Evolutionary conservation across 148 eudicot genomes (phyloP), one percentile per base, ranked within the genome.

Genomic region (Camellia sinensis): DNA sequence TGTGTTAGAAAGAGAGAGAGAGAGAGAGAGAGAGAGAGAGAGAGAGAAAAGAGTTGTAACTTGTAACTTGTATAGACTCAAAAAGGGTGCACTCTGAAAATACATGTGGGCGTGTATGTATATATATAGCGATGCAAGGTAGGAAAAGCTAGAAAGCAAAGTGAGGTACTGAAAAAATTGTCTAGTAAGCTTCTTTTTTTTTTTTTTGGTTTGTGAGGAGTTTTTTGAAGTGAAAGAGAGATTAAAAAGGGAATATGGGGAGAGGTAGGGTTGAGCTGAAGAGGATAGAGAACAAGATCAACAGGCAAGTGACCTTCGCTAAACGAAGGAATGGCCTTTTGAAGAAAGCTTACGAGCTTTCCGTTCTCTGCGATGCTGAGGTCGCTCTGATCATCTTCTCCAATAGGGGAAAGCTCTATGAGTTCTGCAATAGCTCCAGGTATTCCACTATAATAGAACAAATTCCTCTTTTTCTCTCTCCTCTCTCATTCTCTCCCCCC

Each of bases 201-300:
- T 29, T 29, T 1, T 29, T 29, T 45, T 64, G 9, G 56, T 19
- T 69, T 18, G 14, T 44, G 29, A 41, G 69, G 69, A 66, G 52
- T 21, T 43, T 44, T 45, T 56, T 59, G 41, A 75, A 62, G 68
- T 40, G 45, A 72, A 61, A 65, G 79, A 81, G 21, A 29, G 37
- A 29, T 29, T 29, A 29, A 68, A 18, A 61, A 17, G 21, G 17
- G 72, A 37, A 44, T 61, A 82, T 84, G 86, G 86, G 86, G 67
- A 84, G 86, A 56, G 86, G 86, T 21, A 84, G 86, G 60, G 86
- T 84, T 54, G 86, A 84, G 74, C 78, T 84, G 43, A 84, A 84
- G 78, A 80, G 86, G 43, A 84, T 84, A 14, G 86, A 80, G 80
- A 80, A 84, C 68, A 80, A 80, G 68, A 84, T 84, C 48, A 84